phyloP scores from a whole-genome alignment of 805 yeast species.

The Yamadazyma laniorum region DNA sequence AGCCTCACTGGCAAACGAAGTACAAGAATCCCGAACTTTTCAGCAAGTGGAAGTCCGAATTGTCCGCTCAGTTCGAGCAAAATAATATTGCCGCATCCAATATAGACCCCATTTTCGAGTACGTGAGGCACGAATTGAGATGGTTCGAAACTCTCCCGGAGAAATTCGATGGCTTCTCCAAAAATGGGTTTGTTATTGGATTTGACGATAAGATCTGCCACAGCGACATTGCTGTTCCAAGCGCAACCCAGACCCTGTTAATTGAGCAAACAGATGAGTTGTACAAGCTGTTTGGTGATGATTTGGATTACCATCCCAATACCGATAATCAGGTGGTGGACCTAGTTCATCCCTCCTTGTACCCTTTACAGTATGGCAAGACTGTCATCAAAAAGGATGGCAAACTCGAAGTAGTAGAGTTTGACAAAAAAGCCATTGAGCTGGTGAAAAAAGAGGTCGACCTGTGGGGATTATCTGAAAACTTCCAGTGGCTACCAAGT shows the following conservation, averaged over 20 bases:
- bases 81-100: not conserved
- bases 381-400: conserved; percentile 20
- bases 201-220: conserved; percentile 21
- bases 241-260: conserved; percentile 13
- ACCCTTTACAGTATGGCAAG: conserved; percentile 29
- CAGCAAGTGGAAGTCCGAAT: conserved; percentile 21
- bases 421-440: conserved; percentile 8
- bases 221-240: conserved; percentile 19
- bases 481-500: conserved; percentile 42
- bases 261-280: conserved; percentile 14
- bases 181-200: conserved; percentile 16
- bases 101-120: conserved; percentile 20
- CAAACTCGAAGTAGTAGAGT: conserved; percentile 10
- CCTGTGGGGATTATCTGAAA: no score
- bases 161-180: conserved; percentile 4
- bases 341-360: conserved; percentile 43
- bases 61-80: conserved; percentile 12
- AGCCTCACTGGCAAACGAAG: conserved; percentile 21
- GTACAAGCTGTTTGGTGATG: conserved; percentile 14
- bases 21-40: conserved; percentile 15
- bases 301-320: conserved; percentile 37
- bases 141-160: conserved; percentile 18
- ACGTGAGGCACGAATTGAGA: conserved; percentile 27
- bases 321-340: conserved; percentile 36
- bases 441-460: no score